Percentiles rank a stretch among this genome's conserved stretches.
Conservation (phyloP, 2,329 filamentous ascomycete species). For the Colletotrichum siamense region DNA sequence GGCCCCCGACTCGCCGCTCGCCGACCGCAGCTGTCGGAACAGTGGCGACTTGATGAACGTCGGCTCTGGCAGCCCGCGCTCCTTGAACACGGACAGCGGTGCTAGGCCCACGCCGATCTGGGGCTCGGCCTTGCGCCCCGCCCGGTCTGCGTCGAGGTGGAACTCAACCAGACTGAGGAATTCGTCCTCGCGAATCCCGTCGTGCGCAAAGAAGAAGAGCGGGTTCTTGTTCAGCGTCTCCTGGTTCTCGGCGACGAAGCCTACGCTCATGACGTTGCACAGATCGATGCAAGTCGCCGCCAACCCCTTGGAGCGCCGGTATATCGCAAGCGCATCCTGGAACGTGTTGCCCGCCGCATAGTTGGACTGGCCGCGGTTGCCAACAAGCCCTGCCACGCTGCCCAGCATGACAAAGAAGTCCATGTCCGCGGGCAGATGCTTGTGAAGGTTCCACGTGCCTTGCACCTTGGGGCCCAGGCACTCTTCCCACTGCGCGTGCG, state of each 20-base stretch:
- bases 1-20: not conserved
- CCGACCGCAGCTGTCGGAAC: not conserved
- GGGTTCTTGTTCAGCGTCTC: not conserved
- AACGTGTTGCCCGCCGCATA: slow-evolving; percentile 37
- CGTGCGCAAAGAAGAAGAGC: not conserved
- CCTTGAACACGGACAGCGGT: not conserved
- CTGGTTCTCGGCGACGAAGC: not conserved
- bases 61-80: not conserved
- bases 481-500: slow-evolving; percentile 45
- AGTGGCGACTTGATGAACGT: slow-evolving; percentile 2
- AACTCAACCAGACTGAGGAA: slow-evolving; percentile 18
- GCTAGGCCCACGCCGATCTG: not conserved
- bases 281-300: not conserved
- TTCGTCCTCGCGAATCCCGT: not conserved
- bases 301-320: slow-evolving; percentile 6
- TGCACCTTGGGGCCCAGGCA: slow-evolving; percentile 48
- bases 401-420: slow-evolving; percentile 42
- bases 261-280: slow-evolving; percentile 12
- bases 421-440: slow-evolving; percentile 23
- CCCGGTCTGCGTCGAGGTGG: not conserved
- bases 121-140: not conserved
- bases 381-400: slow-evolving; percentile 34
- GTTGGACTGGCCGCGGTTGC: slow-evolving; percentile 35
- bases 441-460: slow-evolving; percentile 45
- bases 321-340: slow-evolving; percentile 28